These are phyloP conservation scores for Fusarium sp. DNA, from an alignment of 2,329 filamentous ascomycete genomes.

Conservation along the genomic window DNA sequence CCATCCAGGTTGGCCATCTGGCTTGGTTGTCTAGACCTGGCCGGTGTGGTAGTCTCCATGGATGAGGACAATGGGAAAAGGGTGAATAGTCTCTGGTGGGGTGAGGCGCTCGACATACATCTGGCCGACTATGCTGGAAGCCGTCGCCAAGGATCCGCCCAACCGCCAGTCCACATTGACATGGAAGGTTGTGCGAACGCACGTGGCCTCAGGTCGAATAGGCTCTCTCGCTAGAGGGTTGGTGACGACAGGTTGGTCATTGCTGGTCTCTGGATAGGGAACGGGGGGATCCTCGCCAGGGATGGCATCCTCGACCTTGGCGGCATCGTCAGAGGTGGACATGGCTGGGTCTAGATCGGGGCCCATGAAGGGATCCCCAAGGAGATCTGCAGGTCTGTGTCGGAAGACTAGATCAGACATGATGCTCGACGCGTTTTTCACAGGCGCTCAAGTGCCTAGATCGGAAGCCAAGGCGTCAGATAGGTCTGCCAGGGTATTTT, in stretches of 20 bases:
- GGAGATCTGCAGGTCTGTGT: neutral
- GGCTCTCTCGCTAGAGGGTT: neutral
- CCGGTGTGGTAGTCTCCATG: slow-evolving; percentile 53
- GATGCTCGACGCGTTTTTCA: neutral
- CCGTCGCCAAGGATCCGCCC: slow-evolving; percentile 16
- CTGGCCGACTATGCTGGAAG: slow-evolving; percentile 40
- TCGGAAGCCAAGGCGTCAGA: neutral
- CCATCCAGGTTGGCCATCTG: slow-evolving; percentile 60
- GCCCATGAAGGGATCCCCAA: neutral
- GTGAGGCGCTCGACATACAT: slow-evolving; percentile 53
- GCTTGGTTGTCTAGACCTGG: slow-evolving; percentile 58
- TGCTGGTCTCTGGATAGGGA: neutral
- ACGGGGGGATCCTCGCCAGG: neutral
- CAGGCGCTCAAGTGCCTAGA: neutral
- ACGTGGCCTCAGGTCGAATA: slow-evolving; percentile 19
- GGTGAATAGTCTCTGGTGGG: slow-evolving; percentile 29
- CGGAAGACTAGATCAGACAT: neutral
- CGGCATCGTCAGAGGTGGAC: neutral
- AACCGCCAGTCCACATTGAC: slow-evolving; percentile 41
- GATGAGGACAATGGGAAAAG: slow-evolving; percentile 48
- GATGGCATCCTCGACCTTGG: too few species aligned
- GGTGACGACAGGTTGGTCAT: neutral
- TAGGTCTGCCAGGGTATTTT: neutral
- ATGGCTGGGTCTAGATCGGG: neutral
- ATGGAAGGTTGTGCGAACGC: slow-evolving; percentile 40